Percentiles rank a stretch among this genome's conserved stretches.
Conservation (phyloP, 768 basidiomycete genomes). For the Leccinellum luteum region DNA sequence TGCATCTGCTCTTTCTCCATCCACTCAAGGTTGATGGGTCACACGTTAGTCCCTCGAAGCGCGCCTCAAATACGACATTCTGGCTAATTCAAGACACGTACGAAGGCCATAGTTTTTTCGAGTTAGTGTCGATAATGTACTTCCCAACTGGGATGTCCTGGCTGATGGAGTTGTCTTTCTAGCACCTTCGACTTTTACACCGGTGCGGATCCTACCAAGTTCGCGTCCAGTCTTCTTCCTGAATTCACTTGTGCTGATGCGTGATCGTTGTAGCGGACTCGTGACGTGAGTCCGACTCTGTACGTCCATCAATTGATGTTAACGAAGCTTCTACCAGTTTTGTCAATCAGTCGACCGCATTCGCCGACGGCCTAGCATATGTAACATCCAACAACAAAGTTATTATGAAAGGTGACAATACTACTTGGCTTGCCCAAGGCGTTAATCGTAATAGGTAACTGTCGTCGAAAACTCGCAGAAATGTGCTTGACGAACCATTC, state of each 20-base stretch:
- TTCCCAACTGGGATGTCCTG: not conserved
- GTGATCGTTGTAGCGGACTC: conserved; percentile 48
- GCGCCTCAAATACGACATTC: conserved; percentile 39
- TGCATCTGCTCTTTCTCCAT: conserved; percentile 2
- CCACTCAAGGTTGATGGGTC: not conserved
- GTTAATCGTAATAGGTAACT: conserved; percentile 58
- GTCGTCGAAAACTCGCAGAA: not conserved
- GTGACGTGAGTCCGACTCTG: conserved; percentile 55
- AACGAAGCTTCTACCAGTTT: conserved; percentile 44
- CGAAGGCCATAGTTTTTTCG: conserved; percentile 64
- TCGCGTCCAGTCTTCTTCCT: conserved; percentile 8
- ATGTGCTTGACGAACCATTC: not conserved
- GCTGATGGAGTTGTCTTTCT: conserved; percentile 7
- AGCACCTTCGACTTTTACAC: conserved; percentile 63
- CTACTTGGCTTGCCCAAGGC: conserved; percentile 50
- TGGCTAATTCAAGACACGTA: conserved; percentile 72
- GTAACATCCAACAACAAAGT: conserved; percentile 56
- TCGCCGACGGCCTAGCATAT: conserved; percentile 52
- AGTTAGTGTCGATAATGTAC: conserved; percentile 42
- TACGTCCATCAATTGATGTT: not conserved
- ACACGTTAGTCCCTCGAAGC: conserved; percentile 13
- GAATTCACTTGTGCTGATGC: conserved; percentile 12
- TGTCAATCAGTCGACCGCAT: conserved; percentile 53
- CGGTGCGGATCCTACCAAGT: conserved; percentile 64
- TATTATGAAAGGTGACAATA: conserved; percentile 77